Evolutionary conservation across 2,329 filamentous ascomycete genomes (phyloP), one percentile per base, ranked within the genome.

Genomic region (Penicillium janthinellum): DNA sequence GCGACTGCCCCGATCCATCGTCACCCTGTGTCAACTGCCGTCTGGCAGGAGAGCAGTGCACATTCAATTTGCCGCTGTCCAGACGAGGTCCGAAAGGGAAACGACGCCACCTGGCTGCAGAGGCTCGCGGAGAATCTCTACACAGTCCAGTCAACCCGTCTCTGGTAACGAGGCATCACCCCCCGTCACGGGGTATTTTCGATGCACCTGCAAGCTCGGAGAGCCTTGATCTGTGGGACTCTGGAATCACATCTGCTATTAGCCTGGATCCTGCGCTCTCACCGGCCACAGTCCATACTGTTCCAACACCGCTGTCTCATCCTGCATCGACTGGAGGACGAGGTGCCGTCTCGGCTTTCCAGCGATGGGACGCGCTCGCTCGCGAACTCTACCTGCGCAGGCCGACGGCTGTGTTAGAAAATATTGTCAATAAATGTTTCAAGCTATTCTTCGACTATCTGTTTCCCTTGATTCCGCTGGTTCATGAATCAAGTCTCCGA

Each of bases 381-480:
- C 49, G 42, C 15, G 52, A 54, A 10, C 54, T 63, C n/a, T 57
- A 28, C 20, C 44, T 42, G 35, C 50, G 51, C 7, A 44, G 44
- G 5, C 50, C 54, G 38, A 44, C 56, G 11, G 42, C 47, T 25
- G 35, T 58, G 20, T 35, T 67, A 17, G 61, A 69, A 37, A 37
- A 31, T 12, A 42, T 58, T 11, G 54, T 63, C 22, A 67, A 61
- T 20, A 62, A 41, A 49, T 80, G 77, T 53, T 70, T 80, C 35
- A 71, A 77, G 56, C 62, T 79, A 20, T 80, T 79, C 58, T 79
- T 79, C 35, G 70, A 79, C 54, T 79, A 79, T 51, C 75, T 80
- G 2, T 79, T 77, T 52, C 78, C 78, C 1, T 70, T 80, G 2
- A 80, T 73, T 17, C 78, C 77, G 2, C 60, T 80, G 44, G 73